Conservation (phyloP, 2,329 filamentous ascomycete species). For the Nemania sp. region DNA sequence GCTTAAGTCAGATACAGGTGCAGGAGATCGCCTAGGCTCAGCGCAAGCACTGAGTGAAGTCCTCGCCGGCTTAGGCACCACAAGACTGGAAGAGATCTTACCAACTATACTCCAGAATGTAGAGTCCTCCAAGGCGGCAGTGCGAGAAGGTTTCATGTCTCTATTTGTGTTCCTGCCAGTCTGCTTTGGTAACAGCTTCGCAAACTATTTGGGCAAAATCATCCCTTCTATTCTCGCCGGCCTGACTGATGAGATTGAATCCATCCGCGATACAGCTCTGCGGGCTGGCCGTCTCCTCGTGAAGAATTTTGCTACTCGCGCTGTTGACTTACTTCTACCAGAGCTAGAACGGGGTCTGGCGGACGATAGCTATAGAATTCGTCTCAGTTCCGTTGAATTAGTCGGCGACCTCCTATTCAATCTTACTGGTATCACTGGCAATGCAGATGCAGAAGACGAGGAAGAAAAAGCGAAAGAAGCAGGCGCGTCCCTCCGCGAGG, state of each 20-base stretch:
- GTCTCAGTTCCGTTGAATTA: constrained; percentile 95
- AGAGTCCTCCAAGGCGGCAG: constrained; percentile 82
- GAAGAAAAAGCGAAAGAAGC: constrained; percentile 81
- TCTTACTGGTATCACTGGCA: constrained; percentile 87
- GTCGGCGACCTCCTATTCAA: constrained; percentile 98
- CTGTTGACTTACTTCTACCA: constrained; percentile 90
- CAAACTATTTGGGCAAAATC: constrained; percentile 91
- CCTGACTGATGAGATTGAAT: constrained; percentile 92
- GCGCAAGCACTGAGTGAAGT: constrained; percentile 97
- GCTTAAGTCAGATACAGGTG: constrained; percentile 94
- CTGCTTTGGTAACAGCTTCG: constrained; percentile 98
- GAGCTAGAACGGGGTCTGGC: constrained; percentile 94
- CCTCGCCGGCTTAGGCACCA: constrained; percentile 88
- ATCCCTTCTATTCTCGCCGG: constrained; percentile 94
- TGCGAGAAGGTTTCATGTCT: constrained; percentile 98
- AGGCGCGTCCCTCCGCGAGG: constrained; percentile 88
- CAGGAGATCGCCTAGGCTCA: constrained; percentile 92
- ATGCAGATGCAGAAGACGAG: constrained; percentile 73
- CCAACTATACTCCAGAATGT: constrained; percentile 97
- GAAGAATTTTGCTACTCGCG: constrained; percentile 96
- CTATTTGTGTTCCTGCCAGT: constrained; percentile 98
- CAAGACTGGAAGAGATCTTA: constrained; percentile 89
- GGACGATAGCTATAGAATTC: constrained; percentile 97
- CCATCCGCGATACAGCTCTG: constrained; percentile 94
- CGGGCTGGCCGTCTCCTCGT: constrained; percentile 91